Evolutionary conservation across 148 eudicot genomes (phyloP).

Genomic region (Bassia scoparia): DNA sequence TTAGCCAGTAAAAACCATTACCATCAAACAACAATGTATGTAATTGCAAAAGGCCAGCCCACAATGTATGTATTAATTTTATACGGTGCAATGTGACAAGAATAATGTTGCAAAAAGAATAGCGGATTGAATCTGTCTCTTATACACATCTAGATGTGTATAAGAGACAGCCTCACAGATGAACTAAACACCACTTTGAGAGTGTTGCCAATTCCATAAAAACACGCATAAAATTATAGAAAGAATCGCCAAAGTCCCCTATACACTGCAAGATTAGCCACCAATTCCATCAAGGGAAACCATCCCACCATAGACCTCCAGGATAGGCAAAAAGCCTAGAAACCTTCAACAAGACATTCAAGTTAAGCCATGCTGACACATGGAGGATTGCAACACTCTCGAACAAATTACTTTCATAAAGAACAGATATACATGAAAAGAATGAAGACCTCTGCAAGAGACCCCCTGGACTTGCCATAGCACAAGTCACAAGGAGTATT

Average conservation of each 20-base stretch:
- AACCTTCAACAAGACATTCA: constrained; percentile 98
- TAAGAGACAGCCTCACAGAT: constrained; percentile 42
- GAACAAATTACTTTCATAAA: constrained; percentile 28
- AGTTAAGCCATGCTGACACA: constrained; percentile 61
- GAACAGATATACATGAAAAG: constrained; percentile 13
- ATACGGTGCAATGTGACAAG: no score
- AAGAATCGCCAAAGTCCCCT: constrained; percentile 97
- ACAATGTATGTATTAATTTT: no score
- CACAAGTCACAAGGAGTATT: background rate
- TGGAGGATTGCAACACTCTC: constrained; percentile 44
- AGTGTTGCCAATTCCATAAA: constrained; percentile 89
- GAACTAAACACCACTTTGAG: constrained; percentile 99
- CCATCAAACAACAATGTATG: no score
- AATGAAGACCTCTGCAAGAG: constrained; percentile 12
- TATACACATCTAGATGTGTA: no score
- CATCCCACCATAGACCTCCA: constrained; percentile 94
- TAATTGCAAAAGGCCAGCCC: no score
- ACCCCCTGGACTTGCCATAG: constrained; percentile 7
- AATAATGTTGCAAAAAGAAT: no score
- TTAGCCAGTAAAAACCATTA: no score
- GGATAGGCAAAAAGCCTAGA: constrained; percentile 91
- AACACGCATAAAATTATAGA: constrained; percentile 86
- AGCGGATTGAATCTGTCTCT: no score
- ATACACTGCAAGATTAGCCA: constrained; percentile 79
- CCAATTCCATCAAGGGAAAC: constrained; percentile 93